phyloP scores from a whole-genome alignment of 2,329 filamentous ascomycete species.

The Penicillium sp. region DNA sequence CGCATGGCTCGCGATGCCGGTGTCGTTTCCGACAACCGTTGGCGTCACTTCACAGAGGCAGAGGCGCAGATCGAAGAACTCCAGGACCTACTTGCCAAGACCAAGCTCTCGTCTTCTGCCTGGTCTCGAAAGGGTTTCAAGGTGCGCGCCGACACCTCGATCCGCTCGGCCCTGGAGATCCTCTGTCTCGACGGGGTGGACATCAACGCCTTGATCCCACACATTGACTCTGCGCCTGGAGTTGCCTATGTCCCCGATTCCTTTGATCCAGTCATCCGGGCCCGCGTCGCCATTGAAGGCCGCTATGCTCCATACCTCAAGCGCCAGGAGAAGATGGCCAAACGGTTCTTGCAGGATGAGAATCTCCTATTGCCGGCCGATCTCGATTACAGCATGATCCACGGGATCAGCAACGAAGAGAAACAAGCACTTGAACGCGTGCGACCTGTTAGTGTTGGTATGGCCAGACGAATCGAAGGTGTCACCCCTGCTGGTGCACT shows the following conservation, averaged over 20 bases:
- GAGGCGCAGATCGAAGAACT: conserved; percentile 67
- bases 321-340: conserved; percentile 66
- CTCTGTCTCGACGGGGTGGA: conserved; percentile 65
- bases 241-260: conserved; percentile 51
- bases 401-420: conserved; percentile 78
- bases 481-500: conserved; percentile 50
- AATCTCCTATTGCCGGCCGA: conserved; percentile 67
- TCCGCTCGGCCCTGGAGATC: conserved; percentile 75
- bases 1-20: conserved; percentile 72
- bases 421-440: conserved; percentile 67
- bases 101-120: conserved; percentile 58
- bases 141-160: conserved; percentile 64
- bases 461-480: conserved; percentile 85
- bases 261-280: conserved; percentile 56
- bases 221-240: conserved; percentile 46
- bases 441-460: conserved; percentile 79
- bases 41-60: conserved; percentile 67
- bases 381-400: conserved; percentile 72
- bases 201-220: conserved; percentile 56
- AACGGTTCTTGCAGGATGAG: conserved; percentile 74
- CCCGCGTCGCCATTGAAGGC: conserved; percentile 76
- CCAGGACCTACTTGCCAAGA: conserved; percentile 58
- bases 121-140: conserved; percentile 72
- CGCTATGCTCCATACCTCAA: conserved; percentile 83
- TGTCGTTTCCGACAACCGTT: conserved; percentile 75